Percentiles rank a stretch among this genome's conserved stretches.
Evolutionary conservation across 352 stramenopile species (phyloP).

Genomic region (Phytophthora melonis): DNA sequence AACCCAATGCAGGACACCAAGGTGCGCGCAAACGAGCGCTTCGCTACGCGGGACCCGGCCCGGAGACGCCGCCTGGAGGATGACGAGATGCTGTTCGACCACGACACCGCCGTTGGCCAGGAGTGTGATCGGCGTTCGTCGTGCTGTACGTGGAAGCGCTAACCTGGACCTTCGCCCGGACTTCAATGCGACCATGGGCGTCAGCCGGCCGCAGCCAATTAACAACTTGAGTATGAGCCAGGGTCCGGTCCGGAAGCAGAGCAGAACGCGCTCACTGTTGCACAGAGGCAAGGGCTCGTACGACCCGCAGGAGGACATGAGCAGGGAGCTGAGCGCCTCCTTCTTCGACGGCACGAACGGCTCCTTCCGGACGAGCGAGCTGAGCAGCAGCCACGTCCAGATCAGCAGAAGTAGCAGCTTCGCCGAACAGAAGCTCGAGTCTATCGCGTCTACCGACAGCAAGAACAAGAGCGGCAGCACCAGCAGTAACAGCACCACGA

Average conservation of each 20-base stretch:
- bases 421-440: slow-evolving; percentile 35
- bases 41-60: slow-evolving; percentile 3
- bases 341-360: slow-evolving; percentile 51
- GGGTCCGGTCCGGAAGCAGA: slow-evolving; percentile 35
- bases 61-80: slow-evolving; percentile 43
- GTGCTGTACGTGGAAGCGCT: slow-evolving; percentile 24
- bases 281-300: slow-evolving; percentile 39
- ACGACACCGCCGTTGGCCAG: slow-evolving; percentile 40
- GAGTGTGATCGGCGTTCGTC: slow-evolving; percentile 45
- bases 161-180: slow-evolving; percentile 23
- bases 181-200: slow-evolving; percentile 26
- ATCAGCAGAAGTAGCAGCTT: slow-evolving; percentile 42
- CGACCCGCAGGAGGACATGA: slow-evolving; percentile 41
- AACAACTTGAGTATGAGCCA: slow-evolving; percentile 42
- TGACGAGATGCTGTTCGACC: slow-evolving; percentile 37
- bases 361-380: slow-evolving; percentile 37
- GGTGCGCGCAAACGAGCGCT: slow-evolving; percentile 28
- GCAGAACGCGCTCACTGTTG: slow-evolving; percentile 23
- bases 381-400: slow-evolving; percentile 38
- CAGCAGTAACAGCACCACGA: slow-evolving; percentile 36
- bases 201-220: slow-evolving; percentile 20
- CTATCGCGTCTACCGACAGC: slow-evolving; percentile 21
- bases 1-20: slow-evolving; percentile 48
- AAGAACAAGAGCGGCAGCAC: slow-evolving; percentile 33
- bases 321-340: slow-evolving; percentile 40